Conservation (phyloP, 2,329 filamentous ascomycete genomes). For the Myriosclerotinia scirpicola region DNA sequence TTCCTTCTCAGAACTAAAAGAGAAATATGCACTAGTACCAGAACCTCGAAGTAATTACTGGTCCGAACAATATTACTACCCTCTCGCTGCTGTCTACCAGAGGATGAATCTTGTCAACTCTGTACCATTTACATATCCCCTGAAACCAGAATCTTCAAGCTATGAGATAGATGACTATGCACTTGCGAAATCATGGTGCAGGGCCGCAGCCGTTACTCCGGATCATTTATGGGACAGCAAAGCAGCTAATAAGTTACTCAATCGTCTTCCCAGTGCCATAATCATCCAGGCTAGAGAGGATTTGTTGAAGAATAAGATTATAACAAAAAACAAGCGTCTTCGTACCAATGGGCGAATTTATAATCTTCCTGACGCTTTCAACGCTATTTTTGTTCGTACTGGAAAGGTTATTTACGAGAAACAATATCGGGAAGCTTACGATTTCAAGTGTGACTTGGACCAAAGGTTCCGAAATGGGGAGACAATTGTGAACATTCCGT, state of each 20-base stretch:
- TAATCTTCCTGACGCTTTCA: slow-evolving; percentile 27
- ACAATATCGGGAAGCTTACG: slow-evolving; percentile 58
- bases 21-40: slow-evolving; percentile 41
- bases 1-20: slow-evolving; percentile 48
- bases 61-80: slow-evolving; percentile 47
- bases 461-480: slow-evolving; percentile 42
- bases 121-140: slow-evolving; percentile 46
- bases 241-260: slow-evolving; percentile 52
- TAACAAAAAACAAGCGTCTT: slow-evolving; percentile 61
- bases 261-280: slow-evolving; percentile 23
- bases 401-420: slow-evolving; percentile 54
- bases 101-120: slow-evolving; percentile 43
- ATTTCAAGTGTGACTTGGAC: slow-evolving; percentile 62
- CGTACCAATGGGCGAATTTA: slow-evolving; percentile 61
- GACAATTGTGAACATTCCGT: slow-evolving; percentile 34
- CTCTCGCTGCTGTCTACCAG: slow-evolving; percentile 48
- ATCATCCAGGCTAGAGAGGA: slow-evolving; percentile 31
- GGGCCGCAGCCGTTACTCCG: slow-evolving; percentile 57
- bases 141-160: slow-evolving; percentile 27
- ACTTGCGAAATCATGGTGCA: slow-evolving; percentile 59
- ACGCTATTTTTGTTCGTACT: slow-evolving; percentile 51
- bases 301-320: slow-evolving; percentile 34
- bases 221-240: slow-evolving; percentile 50
- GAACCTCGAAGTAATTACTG: slow-evolving; percentile 28
- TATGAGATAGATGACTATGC: slow-evolving; percentile 39